These are phyloP conservation scores for Fusarium sp. DNA, from an alignment of 2,329 filamentous ascomycete species.

Conservation along the genomic window DNA sequence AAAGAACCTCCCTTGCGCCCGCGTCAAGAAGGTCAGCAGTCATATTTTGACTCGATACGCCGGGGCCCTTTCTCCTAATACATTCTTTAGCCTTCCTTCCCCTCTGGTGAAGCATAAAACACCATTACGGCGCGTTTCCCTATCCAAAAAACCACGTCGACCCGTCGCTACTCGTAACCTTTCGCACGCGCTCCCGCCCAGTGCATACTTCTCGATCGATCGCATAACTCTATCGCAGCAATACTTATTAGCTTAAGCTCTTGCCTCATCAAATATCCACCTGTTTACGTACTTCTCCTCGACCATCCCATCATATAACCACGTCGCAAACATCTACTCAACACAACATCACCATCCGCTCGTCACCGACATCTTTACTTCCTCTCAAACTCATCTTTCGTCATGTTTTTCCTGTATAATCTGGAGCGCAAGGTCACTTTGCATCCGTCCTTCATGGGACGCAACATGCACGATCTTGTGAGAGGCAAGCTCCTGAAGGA, in stretches of 20 bases:
- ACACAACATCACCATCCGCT: slow-evolving; percentile 14
- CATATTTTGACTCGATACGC: slow-evolving; percentile 39
- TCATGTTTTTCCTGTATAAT: slow-evolving; percentile 98
- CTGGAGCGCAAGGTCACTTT: slow-evolving; percentile 94
- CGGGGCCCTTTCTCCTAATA: slow-evolving; percentile 18
- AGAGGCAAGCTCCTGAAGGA: slow-evolving; percentile 90
- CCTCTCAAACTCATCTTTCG: slow-evolving; percentile 17
- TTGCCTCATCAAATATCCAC: not conserved
- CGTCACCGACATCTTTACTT: slow-evolving; percentile 25
- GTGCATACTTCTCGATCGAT: slow-evolving; percentile 17
- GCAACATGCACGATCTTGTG: slow-evolving; percentile 92
- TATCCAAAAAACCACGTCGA: slow-evolving; percentile 12
- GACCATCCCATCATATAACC: slow-evolving; percentile 6
- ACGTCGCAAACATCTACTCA: slow-evolving; percentile 5
- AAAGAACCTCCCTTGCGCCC: slow-evolving; percentile 29
- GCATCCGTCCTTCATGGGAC: slow-evolving; percentile 96
- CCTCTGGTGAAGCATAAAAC: slow-evolving; percentile 2
- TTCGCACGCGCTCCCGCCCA: slow-evolving; percentile 21
- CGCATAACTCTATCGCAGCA: slow-evolving; percentile 7
- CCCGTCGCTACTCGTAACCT: slow-evolving; percentile 13
- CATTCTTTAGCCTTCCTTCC: slow-evolving; percentile 12
- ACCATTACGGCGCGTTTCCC: slow-evolving; percentile 24
- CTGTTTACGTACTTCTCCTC: slow-evolving; percentile 1
- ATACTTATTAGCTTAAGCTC: slow-evolving; percentile 10
- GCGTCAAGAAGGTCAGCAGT: slow-evolving; percentile 42